Evolutionary conservation across 1,139 yeast genomes (phyloP), one percentile per base, ranked within the genome.

Genomic region (Saccharomycopsis phalli): DNA sequence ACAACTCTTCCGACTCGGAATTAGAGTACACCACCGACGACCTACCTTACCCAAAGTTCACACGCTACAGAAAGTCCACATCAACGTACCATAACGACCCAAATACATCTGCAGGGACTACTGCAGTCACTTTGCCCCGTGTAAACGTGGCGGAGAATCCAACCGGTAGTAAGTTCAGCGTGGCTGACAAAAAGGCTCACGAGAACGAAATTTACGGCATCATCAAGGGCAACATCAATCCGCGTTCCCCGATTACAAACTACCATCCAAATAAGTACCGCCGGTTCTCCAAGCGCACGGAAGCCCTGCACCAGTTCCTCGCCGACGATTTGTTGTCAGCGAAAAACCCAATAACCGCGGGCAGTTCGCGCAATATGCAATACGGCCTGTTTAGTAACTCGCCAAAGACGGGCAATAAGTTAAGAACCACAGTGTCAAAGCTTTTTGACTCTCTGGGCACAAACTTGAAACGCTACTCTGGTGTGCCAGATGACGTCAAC

Each of bases 381-480:
- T 36, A 26, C 33, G 20, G 16, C 16, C 16, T 41, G 3, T 40
- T 26, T 20, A 5, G 7, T 11, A 29, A 29, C 5, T n/a, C 27
- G 8, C 40, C 29, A 17, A 5, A 33, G 13, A 36, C 36, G 6
- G n/a, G n/a, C n/a, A 37, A 37, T 11, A 31, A 38, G 20, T 32
- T 44, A 11, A 16, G 45, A 14, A 44, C 47, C 7, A 42, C 47
- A 4, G 36, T 44, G 19, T 40, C 46, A 7, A 43, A 45, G 20
- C 34, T 43, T 16, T 45, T 45, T 30, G 48, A 45, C 28, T 34
- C 76, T 18, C 79, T 74, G 47, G 86, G 86, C 0, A 71, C 81
- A 0, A 81, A 78, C 35, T 74, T 86, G 3, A 65, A 88, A 53
- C 62, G 88, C 36, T 80, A 81, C 51, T 78, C 86, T 21, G 81